A percentile compares a stretch with the other conserved stretches of the same genome.
Conservation (phyloP, 805 yeast species). For the Nakazawaea molendinolei region DNA sequence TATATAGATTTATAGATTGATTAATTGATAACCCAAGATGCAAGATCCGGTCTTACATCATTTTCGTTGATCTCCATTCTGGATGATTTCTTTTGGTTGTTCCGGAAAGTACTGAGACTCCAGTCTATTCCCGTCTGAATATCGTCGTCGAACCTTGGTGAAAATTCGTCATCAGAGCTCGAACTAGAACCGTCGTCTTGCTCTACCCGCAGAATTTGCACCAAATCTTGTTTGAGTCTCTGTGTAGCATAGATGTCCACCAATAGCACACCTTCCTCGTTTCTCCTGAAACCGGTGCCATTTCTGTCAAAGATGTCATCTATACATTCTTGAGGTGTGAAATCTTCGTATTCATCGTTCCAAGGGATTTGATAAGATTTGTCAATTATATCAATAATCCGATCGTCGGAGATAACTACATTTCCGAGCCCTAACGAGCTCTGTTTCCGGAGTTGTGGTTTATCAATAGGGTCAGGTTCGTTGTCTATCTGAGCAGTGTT, state of each 20-base stretch:
- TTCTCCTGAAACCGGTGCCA: slow-evolving; percentile 60
- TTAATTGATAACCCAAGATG: no score
- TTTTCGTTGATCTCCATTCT: no score
- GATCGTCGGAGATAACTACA: slow-evolving; percentile 13
- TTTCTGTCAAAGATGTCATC: slow-evolving; percentile 63
- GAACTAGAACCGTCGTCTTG: no score
- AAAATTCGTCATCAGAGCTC: neutral
- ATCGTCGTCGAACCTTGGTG: neutral
- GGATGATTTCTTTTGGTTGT: neutral
- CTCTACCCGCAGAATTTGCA: no score
- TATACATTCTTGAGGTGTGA: slow-evolving; percentile 63
- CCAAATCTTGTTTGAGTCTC: neutral
- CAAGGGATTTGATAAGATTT: slow-evolving; percentile 25
- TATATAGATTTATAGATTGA: no score
- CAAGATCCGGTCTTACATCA: no score
- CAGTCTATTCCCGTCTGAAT: neutral
- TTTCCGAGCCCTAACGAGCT: no score
- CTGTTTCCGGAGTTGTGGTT: no score
- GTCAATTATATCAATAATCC: slow-evolving; percentile 16
- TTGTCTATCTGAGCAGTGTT: no score
- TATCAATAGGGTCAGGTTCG: no score
- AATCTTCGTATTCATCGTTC: slow-evolving; percentile 34
- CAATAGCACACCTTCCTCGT: slow-evolving; percentile 35
- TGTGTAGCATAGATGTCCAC: slow-evolving; percentile 26
- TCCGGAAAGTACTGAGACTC: neutral